These are phyloP conservation scores for Nicotiana attenuata DNA, from an alignment of 257 asterid genomes.

Conservation along the genomic window DNA sequence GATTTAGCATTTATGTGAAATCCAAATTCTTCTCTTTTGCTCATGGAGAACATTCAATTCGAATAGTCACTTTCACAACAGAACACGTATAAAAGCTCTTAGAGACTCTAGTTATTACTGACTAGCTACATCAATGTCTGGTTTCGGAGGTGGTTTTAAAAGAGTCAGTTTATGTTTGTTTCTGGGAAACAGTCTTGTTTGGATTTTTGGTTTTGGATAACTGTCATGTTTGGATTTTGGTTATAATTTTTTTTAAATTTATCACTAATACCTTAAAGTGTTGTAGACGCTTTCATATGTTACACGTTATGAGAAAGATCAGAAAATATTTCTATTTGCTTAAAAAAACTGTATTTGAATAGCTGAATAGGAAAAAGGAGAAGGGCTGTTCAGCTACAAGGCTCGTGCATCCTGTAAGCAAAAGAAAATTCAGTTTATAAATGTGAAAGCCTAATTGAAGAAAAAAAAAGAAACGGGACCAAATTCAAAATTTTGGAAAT, in stretches of 20 bases:
- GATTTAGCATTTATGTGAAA: slow-evolving; percentile 2
- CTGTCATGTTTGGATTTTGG: neutral
- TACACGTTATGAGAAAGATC: neutral
- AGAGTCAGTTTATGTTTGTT: too few relatives aligned
- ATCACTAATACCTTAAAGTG: neutral
- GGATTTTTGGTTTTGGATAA: neutral
- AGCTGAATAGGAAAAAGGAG: neutral
- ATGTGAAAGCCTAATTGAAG: neutral
- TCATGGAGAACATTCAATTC: neutral
- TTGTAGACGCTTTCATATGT: neutral
- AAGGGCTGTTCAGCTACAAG: neutral
- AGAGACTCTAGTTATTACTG: neutral
- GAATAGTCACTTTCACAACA: neutral
- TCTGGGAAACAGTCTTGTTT: too few relatives aligned
- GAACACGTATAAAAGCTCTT: neutral
- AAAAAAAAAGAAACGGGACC: neutral
- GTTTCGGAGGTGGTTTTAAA: too few relatives aligned
- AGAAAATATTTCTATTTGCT: too few relatives aligned
- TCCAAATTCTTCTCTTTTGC: slow-evolving; percentile 1
- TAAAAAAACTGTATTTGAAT: neutral
- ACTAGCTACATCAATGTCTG: too few relatives aligned
- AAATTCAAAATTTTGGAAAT: neutral
- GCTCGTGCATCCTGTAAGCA: neutral
- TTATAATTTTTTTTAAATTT: neutral
- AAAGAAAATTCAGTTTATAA: neutral